These are phyloP conservation scores for Dovyalis caffra DNA, from an alignment of 345 rosid species.

Conservation along the genomic window DNA sequence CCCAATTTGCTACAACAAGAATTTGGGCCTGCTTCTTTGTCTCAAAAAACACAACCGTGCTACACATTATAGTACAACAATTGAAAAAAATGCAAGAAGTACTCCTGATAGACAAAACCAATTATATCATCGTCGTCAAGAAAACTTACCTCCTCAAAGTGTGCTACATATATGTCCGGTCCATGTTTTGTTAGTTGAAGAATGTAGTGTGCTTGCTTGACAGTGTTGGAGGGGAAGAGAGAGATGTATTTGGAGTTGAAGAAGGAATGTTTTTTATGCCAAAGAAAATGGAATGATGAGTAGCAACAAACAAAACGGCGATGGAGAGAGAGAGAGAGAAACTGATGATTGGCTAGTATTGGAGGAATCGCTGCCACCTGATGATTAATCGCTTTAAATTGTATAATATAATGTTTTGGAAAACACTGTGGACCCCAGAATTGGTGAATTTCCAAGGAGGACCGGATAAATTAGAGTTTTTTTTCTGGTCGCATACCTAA, in stretches of 20 bases:
- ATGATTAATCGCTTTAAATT: not conserved
- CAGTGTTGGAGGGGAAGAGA: not conserved
- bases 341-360: constrained; percentile 28
- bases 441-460: not conserved
- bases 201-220: not conserved
- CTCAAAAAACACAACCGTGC: not conserved
- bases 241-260: not conserved
- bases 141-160: not conserved
- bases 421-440: constrained; percentile 2
- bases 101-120: not conserved
- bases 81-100: not conserved
- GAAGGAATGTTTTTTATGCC: not conserved
- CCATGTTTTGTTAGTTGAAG: not conserved
- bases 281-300: constrained; percentile 8
- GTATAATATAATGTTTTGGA: not conserved
- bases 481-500: not conserved
- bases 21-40: not conserved
- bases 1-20: not conserved
- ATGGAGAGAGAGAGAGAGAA: not conserved
- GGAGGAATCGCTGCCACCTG: constrained; percentile 29
- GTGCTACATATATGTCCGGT: not conserved
- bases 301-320: constrained; percentile 18
- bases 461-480: not conserved
- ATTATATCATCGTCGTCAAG: not conserved
- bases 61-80: not conserved